Base-by-base conservation (phyloP, 73 alveolate genomes). In the Loxodes magnus region DNA sequence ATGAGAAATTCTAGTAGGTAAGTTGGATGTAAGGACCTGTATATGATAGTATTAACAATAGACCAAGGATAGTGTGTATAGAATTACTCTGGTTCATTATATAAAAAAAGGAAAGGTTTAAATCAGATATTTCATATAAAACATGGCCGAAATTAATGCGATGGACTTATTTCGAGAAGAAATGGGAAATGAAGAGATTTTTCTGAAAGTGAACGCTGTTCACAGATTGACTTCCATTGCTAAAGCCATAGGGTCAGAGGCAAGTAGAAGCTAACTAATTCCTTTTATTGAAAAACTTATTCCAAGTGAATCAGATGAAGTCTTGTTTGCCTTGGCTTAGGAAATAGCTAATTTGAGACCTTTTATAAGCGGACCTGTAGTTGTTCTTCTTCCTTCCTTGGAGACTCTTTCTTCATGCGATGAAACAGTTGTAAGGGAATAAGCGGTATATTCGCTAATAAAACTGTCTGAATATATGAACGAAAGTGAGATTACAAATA, bases 251-350 rank as follows among this genome's bases (percentile, higher is more conserved):
- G 82, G 97, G 36, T 38, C 50, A 37, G 93, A 87, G 49, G 84
- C 74, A 46, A 55, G 72, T 68, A 73, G 67, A 36, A 74, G 75
- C 72, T 69, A 78, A 34, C 76, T 91, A 34, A 57, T 91, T 27
- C 96, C 96, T 9, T 79, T n/a, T n/a, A n/a, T n/a, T n/a, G n/a
- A n/a, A n/a, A n/a, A n/a, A n/a, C n/a, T n/a, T n/a, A n/a, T n/a
- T n/a, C n/a, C 30, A 50, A 82, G 69, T 58, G 98, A 91, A 63
- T 96, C 82, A 62, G 98, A 92, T 51, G 98, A 92, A 77, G 93
- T 87, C 1, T 82, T 92, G 10, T 88, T 92, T 49, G 97, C 98
- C 22, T 77, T 92, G 16, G 85, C 97, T 48, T 96, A 92, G 57
- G 97, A 92, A 44, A 69, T 92, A n/a, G 96, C 88, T 14, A 62